Percentiles rank a stretch among this genome's conserved stretches.
These are phyloP conservation scores for Trichoderma citrinoviride DNA, from an alignment of 2,329 filamentous ascomycete genomes.

Conservation along the genomic window DNA sequence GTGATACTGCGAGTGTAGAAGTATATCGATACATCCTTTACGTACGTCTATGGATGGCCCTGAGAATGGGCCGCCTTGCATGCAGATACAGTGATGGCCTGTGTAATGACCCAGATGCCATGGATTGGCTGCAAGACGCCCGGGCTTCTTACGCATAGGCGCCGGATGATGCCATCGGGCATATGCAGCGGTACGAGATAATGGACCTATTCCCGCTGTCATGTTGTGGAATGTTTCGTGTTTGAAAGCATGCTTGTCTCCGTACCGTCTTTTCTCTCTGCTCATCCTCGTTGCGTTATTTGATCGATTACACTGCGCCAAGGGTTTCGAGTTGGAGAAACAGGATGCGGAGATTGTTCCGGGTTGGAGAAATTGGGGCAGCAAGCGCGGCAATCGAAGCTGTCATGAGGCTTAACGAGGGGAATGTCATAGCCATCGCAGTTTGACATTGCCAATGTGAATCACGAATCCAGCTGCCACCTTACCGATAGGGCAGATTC, in stretches of 20 bases:
- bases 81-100: not conserved
- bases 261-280: not conserved
- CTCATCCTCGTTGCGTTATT: not conserved
- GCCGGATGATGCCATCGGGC: not conserved
- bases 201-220: not conserved
- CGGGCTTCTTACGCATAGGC: not conserved
- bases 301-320: not conserved
- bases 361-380: not conserved
- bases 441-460: no score
- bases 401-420: no score
- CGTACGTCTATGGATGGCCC: not conserved
- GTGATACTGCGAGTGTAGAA: not conserved
- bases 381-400: no score
- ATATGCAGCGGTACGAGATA: not conserved
- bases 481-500: no score
- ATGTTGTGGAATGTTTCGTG: constrained; percentile 1
- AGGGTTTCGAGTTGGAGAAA: not conserved
- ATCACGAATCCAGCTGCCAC: no score
- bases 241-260: not conserved
- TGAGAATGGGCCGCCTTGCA: not conserved
- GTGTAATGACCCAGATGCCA: not conserved
- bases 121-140: constrained; percentile 10
- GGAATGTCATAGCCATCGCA: no score
- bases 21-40: not conserved
- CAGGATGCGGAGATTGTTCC: not conserved